Evolutionary conservation across 495 filamentous ascomycete species (phyloP).

Genomic region (Lentithecium fluviatile): DNA sequence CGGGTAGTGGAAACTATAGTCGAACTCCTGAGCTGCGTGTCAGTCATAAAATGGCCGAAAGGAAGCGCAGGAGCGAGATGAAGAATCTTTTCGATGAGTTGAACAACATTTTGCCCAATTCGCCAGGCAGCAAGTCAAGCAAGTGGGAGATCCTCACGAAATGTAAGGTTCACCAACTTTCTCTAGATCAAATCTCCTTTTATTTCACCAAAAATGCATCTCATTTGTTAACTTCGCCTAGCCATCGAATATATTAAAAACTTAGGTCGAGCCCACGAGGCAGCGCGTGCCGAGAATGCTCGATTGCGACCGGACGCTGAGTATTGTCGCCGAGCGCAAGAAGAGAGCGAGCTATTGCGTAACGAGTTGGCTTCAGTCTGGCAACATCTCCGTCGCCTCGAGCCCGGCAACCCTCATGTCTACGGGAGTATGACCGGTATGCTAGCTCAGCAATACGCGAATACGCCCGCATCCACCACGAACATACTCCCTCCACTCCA

Average conservation of each 20-base stretch:
- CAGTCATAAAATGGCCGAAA: slow-evolving; percentile 93
- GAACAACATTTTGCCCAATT: slow-evolving; percentile 76
- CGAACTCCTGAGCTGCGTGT: slow-evolving; percentile 91
- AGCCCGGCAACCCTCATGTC: slow-evolving; percentile 32
- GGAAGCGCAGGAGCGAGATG: slow-evolving; percentile 96
- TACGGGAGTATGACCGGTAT: slow-evolving; percentile 33
- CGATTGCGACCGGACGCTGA: slow-evolving; percentile 34
- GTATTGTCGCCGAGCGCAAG: slow-evolving; percentile 24
- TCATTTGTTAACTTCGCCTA: slow-evolving; percentile 23
- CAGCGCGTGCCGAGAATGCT: slow-evolving; percentile 23
- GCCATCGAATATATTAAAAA: slow-evolving; percentile 38
- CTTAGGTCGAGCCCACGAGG: slow-evolving; percentile 21
- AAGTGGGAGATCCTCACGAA: slow-evolving; percentile 99
- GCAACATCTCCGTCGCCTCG: slow-evolving; percentile 35
- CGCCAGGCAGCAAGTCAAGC: slow-evolving; percentile 87
- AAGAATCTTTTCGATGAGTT: slow-evolving; percentile 93
- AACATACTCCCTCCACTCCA: slow-evolving; percentile 29
- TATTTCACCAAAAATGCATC: too few species aligned
- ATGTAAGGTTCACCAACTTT: slow-evolving; percentile 58
- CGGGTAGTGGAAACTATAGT: slow-evolving; percentile 62
- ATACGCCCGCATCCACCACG: slow-evolving; percentile 8
- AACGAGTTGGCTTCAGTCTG: slow-evolving; percentile 32
- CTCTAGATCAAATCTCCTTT: too few species aligned
- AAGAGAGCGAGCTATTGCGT: slow-evolving; percentile 33
- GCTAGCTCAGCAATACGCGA: slow-evolving; percentile 29